Conservation (phyloP, 805 yeast species). For the Cyberlindnera petersonii region DNA sequence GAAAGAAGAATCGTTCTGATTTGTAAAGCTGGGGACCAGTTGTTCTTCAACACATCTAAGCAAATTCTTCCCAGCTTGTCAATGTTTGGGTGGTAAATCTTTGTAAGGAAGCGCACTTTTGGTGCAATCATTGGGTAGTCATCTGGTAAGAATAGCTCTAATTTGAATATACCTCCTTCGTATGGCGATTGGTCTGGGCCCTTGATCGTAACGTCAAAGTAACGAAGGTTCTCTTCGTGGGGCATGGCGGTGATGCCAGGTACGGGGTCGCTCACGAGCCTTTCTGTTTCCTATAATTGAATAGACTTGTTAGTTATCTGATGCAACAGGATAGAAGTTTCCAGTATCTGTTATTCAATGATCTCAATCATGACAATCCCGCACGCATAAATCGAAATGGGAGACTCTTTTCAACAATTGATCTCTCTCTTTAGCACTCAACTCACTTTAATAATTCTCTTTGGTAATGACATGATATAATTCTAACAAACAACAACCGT, state of each 20-base stretch:
- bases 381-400: no score
- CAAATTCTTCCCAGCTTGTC: constrained; percentile 95
- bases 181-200: constrained; percentile 93
- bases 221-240: constrained; percentile 88
- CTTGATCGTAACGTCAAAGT: constrained; percentile 85
- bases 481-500: background rate
- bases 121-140: constrained; percentile 99
- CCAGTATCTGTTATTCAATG: no score
- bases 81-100: constrained; percentile 94
- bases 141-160: constrained; percentile 89
- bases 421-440: background rate
- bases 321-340: no score
- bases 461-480: constrained; percentile 47
- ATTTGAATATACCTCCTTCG: constrained; percentile 74
- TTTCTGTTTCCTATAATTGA: constrained; percentile 92
- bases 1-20: constrained; percentile 88
- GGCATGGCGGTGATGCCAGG: constrained; percentile 94
- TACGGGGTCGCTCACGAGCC: constrained; percentile 89
- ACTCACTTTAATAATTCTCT: constrained; percentile 78
- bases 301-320: constrained; percentile 2
- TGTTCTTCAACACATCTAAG: constrained; percentile 87
- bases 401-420: no score
- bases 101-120: constrained; percentile 87
- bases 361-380: no score
- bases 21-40: constrained; percentile 98